Evolutionary conservation across 148 eudicot species (phyloP).

Genomic region (Fagopyrum homotropicum): DNA sequence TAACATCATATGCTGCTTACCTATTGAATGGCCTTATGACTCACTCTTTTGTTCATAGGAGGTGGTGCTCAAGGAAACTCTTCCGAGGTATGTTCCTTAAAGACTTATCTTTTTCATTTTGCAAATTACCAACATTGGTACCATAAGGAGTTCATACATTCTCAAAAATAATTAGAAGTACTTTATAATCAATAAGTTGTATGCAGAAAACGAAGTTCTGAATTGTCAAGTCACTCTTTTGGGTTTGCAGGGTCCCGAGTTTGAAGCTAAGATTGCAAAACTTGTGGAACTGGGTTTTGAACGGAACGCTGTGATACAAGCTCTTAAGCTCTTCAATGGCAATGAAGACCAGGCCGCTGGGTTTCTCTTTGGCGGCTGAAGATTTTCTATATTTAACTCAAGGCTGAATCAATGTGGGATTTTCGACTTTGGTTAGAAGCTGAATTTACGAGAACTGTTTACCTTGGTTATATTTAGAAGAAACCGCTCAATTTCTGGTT

Average conservation of each 20-base stretch:
- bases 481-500: neutral
- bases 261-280: conserved; percentile 81
- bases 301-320: conserved; percentile 66
- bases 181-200: too few species aligned
- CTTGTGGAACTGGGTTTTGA: conserved; percentile 87
- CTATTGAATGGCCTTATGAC: neutral
- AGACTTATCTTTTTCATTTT: neutral
- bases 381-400: neutral
- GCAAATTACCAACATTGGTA: neutral
- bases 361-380: conserved; percentile 73
- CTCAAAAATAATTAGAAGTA: too few species aligned
- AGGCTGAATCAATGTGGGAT: neutral
- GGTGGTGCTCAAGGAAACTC: conserved; percentile 23
- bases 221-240: neutral
- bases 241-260: conserved; percentile 58
- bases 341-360: conserved; percentile 93
- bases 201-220: neutral
- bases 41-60: conserved; percentile 25
- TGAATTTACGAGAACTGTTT: neutral
- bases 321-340: conserved; percentile 62
- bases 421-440: neutral
- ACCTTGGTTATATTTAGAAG: neutral
- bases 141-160: too few species aligned
- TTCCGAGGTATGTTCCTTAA: conserved; percentile 31
- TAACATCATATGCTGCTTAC: neutral